Conservation (phyloP, 2,329 filamentous ascomycete genomes). For the Cercospora sp. region DNA sequence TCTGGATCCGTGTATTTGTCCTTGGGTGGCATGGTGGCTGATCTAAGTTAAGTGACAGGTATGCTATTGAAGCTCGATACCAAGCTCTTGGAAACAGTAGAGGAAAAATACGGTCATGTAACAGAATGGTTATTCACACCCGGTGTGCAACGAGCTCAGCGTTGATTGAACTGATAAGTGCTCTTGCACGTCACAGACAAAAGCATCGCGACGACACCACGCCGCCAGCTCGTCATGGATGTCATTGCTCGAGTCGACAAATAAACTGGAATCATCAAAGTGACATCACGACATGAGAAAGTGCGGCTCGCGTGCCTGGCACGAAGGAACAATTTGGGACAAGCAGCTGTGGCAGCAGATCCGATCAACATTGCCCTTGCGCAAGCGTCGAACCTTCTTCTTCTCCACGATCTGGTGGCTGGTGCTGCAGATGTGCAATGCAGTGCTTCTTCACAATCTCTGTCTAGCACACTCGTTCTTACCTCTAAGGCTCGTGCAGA, state of each 20-base stretch:
- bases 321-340: slow-evolving; percentile 1
- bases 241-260: background rate
- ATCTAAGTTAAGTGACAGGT: background rate
- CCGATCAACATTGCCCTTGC: slow-evolving; percentile 19
- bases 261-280: slow-evolving; percentile 4
- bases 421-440: background rate
- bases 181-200: background rate
- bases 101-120: background rate
- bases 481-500: background rate
- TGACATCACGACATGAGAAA: slow-evolving; percentile 17
- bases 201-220: background rate
- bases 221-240: slow-evolving; percentile 23
- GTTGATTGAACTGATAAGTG: background rate
- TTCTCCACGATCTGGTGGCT: slow-evolving; percentile 15
- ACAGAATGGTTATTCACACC: too few species aligned
- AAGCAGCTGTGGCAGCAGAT: background rate
- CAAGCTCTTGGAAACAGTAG: background rate
- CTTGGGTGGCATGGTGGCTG: slow-evolving; percentile 44
- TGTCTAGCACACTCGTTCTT: background rate
- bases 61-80: background rate
- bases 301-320: slow-evolving; percentile 10
- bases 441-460: background rate
- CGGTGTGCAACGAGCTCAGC: background rate
- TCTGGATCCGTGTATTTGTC: slow-evolving; percentile 52
- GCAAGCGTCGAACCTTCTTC: slow-evolving; percentile 11